Evolutionary conservation across 1,139 yeast species (phyloP).

Genomic region (Geotrichum histeridarum): DNA sequence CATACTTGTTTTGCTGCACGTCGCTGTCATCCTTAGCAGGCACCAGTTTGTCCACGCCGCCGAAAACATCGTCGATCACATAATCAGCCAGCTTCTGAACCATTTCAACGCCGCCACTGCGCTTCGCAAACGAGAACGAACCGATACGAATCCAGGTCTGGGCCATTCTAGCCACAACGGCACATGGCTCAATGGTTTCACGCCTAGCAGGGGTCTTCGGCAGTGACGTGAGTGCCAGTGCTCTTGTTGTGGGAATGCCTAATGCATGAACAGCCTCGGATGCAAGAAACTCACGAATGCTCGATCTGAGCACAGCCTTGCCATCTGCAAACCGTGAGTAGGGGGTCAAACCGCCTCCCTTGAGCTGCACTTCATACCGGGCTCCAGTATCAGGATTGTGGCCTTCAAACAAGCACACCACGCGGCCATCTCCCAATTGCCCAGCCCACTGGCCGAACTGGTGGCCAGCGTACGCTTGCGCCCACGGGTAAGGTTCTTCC

Average conservation of each 20-base stretch:
- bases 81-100: slow-evolving; percentile 63
- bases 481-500: slow-evolving; percentile 59
- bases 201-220: slow-evolving; percentile 78
- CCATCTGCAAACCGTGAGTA: slow-evolving; percentile 95
- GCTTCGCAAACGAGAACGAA: slow-evolving; percentile 76
- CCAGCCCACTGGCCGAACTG: slow-evolving; percentile 97
- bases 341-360: slow-evolving; percentile 91
- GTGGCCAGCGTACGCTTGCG: slow-evolving; percentile 92
- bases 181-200: slow-evolving; percentile 70
- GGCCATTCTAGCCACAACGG: slow-evolving; percentile 78
- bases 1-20: slow-evolving; percentile 47
- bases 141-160: slow-evolving; percentile 86
- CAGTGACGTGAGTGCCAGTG: slow-evolving; percentile 62
- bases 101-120: slow-evolving; percentile 65
- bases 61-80: slow-evolving; percentile 62
- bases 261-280: slow-evolving; percentile 77
- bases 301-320: slow-evolving; percentile 82
- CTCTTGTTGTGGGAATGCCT: slow-evolving; percentile 84
- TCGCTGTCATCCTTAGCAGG: slow-evolving; percentile 13
- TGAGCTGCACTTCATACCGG: slow-evolving; percentile 67
- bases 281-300: slow-evolving; percentile 80
- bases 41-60: slow-evolving; percentile 39
- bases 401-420: slow-evolving; percentile 70
- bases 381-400: slow-evolving; percentile 39
- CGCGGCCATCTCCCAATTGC: slow-evolving; percentile 94